Evolutionary conservation across 352 stramenopile genomes (phyloP).

Genomic region (Globisporangium irregulare): DNA sequence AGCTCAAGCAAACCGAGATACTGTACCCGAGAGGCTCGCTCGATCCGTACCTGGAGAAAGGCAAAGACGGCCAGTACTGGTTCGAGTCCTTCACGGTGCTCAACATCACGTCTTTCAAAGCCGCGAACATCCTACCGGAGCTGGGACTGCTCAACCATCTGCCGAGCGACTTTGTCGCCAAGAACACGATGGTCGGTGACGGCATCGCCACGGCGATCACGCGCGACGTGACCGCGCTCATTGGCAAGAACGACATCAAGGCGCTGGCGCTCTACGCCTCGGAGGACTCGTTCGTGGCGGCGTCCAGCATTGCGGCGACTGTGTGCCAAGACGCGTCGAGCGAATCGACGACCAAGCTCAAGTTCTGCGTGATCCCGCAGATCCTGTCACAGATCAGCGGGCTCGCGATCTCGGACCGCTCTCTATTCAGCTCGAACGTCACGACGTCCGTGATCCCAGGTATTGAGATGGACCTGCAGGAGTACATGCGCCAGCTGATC

Average conservation of each 20-base stretch:
- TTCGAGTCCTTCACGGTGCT: conserved; percentile 3
- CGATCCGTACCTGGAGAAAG: conserved; percentile 6
- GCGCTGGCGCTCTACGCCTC: not conserved
- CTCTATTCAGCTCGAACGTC: conserved; percentile 2
- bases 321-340: not conserved
- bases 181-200: conserved; percentile 6
- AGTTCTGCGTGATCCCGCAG: conserved; percentile 7
- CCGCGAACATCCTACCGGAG: conserved; percentile 1
- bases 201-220: conserved; percentile 7
- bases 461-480: conserved; percentile 4
- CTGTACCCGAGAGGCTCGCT: not conserved
- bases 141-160: not conserved
- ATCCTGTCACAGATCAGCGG: conserved; percentile 7
- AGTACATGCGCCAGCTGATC: conserved; percentile 4
- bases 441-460: conserved; percentile 5
- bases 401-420: conserved; percentile 2
- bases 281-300: conserved; percentile 2
- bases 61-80: conserved; percentile 1
- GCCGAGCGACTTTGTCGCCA: not conserved
- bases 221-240: conserved; percentile 1
- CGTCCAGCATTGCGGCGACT: not conserved
- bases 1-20: not conserved
- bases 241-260: conserved; percentile 7
- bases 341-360: not conserved
- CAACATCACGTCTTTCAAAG: conserved; percentile 2